phyloP scores from a whole-genome alignment of 345 rosid genomes.

The Nasturtium officinale region DNA sequence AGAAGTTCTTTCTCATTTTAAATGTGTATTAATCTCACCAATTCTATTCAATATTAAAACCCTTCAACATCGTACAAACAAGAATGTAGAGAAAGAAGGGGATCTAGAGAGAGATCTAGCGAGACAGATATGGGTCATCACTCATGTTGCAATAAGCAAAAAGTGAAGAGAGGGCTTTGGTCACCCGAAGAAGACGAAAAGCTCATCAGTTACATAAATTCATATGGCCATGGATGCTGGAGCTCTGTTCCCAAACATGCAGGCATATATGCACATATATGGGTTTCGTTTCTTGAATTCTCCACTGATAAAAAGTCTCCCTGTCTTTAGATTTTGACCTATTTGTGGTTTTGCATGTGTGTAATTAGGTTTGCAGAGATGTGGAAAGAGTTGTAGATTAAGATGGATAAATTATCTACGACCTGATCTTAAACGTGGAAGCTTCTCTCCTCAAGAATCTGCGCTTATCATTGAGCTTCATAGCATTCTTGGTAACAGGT shows the following conservation, averaged over 20 bases:
- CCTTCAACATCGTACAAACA: slow-evolving; percentile 41
- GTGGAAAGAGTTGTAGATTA: slow-evolving; percentile 97
- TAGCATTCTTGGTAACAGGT: slow-evolving; percentile 93
- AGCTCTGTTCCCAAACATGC: slow-evolving; percentile 97
- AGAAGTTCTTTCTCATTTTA: slow-evolving; percentile 18
- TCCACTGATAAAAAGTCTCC: background rate
- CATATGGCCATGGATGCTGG: slow-evolving; percentile 98
- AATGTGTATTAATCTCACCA: slow-evolving; percentile 27
- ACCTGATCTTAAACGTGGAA: slow-evolving; percentile 94
- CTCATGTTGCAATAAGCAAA: slow-evolving; percentile 98
- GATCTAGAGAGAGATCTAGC: slow-evolving; percentile 15
- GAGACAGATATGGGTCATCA: slow-evolving; percentile 72
- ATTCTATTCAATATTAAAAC: slow-evolving; percentile 21
- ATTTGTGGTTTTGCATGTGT: background rate
- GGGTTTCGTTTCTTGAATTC: slow-evolving; percentile 11
- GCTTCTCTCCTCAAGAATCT: slow-evolving; percentile 94
- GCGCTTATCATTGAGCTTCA: slow-evolving; percentile 94
- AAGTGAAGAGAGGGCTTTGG: slow-evolving; percentile 98
- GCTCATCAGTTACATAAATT: slow-evolving; percentile 84
- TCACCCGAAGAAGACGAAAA: slow-evolving; percentile 99
- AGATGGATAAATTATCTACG: slow-evolving; percentile 96
- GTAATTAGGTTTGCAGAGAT: slow-evolving; percentile 80
- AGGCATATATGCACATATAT: slow-evolving; percentile 45
- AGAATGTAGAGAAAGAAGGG: slow-evolving; percentile 19
- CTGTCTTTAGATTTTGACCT: background rate